Percentiles rank a stretch among this genome's conserved stretches.
Conservation (phyloP, 306 rosid species). For the Arachis stenosperma region DNA sequence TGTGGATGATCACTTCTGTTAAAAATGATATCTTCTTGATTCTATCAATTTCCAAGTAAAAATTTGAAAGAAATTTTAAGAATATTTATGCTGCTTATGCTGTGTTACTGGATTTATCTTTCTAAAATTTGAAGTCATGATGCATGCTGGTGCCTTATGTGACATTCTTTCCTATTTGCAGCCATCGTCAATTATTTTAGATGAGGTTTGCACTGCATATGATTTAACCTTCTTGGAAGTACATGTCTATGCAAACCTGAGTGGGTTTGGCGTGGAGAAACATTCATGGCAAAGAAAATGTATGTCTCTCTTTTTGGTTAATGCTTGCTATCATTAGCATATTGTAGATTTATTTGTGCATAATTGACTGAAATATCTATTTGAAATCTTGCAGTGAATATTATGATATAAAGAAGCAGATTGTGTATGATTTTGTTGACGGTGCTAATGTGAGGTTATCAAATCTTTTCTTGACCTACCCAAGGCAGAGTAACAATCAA, state of each 20-base stretch:
- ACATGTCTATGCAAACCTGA: constrained; percentile 94
- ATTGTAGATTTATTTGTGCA: constrained; percentile 17
- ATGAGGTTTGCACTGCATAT: constrained; percentile 97
- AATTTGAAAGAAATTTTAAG: constrained; percentile 10
- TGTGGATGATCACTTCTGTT: constrained; percentile 4
- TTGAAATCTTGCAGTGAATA: constrained; percentile 72
- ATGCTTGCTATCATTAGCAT: not conserved
- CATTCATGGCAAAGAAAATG: constrained; percentile 88
- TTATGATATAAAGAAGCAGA: constrained; percentile 89
- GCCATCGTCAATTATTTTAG: constrained; percentile 96
- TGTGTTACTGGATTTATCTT: constrained; percentile 22
- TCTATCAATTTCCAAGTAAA: not conserved
- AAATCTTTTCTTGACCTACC: constrained; percentile 91
- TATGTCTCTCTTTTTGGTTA: constrained; percentile 31
- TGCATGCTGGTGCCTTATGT: constrained; percentile 27
- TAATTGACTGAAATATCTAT: constrained; percentile 28
- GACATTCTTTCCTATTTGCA: constrained; percentile 49
- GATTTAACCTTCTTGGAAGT: constrained; percentile 95
- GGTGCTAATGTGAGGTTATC: constrained; percentile 56
- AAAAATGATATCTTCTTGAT: too few relatives aligned
- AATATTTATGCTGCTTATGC: constrained; percentile 32
- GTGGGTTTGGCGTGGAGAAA: constrained; percentile 99
- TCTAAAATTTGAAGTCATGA: constrained; percentile 26
- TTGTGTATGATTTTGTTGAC: constrained; percentile 89
- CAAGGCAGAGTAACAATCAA: constrained; percentile 78